Conservation (phyloP, 1,284 basidiomycete genomes). For the Irpex sp. region DNA sequence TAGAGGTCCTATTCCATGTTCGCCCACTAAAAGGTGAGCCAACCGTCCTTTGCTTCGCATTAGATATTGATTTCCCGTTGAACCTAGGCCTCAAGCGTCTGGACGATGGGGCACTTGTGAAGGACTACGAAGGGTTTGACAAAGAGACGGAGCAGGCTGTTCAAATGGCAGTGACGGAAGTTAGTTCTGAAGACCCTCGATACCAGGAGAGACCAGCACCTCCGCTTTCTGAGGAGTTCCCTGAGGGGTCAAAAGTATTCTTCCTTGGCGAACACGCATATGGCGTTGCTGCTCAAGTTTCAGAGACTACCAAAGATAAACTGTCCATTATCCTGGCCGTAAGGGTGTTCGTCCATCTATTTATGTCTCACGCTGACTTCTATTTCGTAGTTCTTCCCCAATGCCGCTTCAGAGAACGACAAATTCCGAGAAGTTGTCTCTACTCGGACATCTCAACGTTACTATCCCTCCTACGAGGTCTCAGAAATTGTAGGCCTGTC, state of each 20-base stretch:
- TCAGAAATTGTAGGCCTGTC: constrained; percentile 71
- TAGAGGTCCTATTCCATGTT: constrained; percentile 83
- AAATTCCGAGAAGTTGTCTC: constrained; percentile 70
- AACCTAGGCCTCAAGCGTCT: constrained; percentile 77
- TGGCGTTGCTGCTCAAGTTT: constrained; percentile 91
- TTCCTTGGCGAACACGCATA: constrained; percentile 94
- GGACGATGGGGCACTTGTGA: constrained; percentile 88
- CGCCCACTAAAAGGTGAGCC: constrained; percentile 79
- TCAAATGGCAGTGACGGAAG: constrained; percentile 78
- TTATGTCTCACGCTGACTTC: constrained; percentile 10
- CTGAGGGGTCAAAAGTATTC: constrained; percentile 87
- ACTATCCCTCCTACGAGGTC: constrained; percentile 75
- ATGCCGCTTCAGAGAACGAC: constrained; percentile 76
- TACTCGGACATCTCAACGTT: constrained; percentile 52
- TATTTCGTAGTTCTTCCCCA: constrained; percentile 71
- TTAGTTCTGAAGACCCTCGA: constrained; percentile 85
- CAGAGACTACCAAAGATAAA: constrained; percentile 59
- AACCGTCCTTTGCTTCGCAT: background rate
- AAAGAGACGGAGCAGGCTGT: constrained; percentile 86
- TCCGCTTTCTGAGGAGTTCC: constrained; percentile 86
- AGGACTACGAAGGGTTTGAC: constrained; percentile 85
- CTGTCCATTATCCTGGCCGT: constrained; percentile 83
- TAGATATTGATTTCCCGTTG: constrained; percentile 1
- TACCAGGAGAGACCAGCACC: constrained; percentile 83
- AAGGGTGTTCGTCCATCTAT: constrained; percentile 25